Evolutionary conservation across 805 yeast species (phyloP), one percentile per base, ranked within the genome.

Genomic region (Candida vaughaniae): DNA sequence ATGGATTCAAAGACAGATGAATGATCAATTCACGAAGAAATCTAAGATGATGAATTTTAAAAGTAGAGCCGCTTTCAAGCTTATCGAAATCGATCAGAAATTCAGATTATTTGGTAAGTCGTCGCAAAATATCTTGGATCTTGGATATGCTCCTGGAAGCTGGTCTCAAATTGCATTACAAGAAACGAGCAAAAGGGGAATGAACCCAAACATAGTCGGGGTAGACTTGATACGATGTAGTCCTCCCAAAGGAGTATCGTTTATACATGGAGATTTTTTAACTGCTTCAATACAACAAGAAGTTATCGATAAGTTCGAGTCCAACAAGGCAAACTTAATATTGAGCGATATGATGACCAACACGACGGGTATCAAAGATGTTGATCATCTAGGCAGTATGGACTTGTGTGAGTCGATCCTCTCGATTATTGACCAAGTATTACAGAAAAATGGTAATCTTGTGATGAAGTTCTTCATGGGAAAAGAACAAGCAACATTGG

Each of bases 141-240:
- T 93, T 31, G 96, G 96, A 0, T 89, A 80, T 57, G 95, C 96
- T 0, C 96, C 96, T 0, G 96, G 96, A 0, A 89, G 95, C 3
- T 88, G 96, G 96, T 77, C 91, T 6, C 95, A 88, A 55, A 90
- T 87, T 1, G 90, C 91, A 0, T 62, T 74, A 6, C 76, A 75
- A 36, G 57, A 74, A 38, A 36, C 47, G 29, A 35, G 31, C 3
- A 29, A 58, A 14, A 36, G 22, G 10, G 22, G 20, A 8, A 25
- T 32, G 1, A 53, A 62, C 2, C 82, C 88, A 1, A 64, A 70
- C 15, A 77, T 88, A 3, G 54, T 88, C 9, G 96, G 96, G 4
- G 85, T 89, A 8, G 96, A 69, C 37, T 51, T 69, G 16, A 55
- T 66, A 3, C 42, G 47, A 16, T 60, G 66, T 29, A 47, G 51